These are phyloP conservation scores for Erysimum pusillum DNA, from an alignment of 441 rosid genomes.

Conservation along the genomic window DNA sequence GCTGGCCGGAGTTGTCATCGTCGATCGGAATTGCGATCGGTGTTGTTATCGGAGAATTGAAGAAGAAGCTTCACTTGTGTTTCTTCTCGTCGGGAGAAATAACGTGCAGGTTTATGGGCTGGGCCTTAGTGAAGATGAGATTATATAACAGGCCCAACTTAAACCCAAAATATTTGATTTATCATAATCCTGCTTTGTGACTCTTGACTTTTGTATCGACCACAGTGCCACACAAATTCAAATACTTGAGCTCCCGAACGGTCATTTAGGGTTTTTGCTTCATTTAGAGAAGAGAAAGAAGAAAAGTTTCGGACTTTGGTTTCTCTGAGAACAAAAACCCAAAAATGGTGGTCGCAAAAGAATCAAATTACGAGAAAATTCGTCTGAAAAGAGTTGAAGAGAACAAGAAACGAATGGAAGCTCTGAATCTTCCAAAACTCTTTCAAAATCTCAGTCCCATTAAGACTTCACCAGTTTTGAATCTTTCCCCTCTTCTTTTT, in stretches of 20 bases:
- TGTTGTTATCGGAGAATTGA: too few relatives aligned
- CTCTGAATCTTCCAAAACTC: slow-evolving; percentile 69
- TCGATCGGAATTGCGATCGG: too few relatives aligned
- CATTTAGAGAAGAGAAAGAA: not conserved
- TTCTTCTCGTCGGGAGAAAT: too few relatives aligned
- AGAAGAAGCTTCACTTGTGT: too few relatives aligned
- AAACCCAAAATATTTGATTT: too few relatives aligned
- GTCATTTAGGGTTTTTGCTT: slow-evolving; percentile 35
- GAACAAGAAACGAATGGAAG: slow-evolving; percentile 79
- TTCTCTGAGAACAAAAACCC: not conserved
- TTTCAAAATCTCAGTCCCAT: slow-evolving; percentile 54
- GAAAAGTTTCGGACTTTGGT: not conserved
- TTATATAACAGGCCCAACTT: too few relatives aligned
- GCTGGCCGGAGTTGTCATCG: too few relatives aligned
- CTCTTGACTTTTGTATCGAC: too few relatives aligned
- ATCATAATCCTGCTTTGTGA: too few relatives aligned
- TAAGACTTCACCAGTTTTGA: slow-evolving; percentile 55
- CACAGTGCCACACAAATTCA: slow-evolving; percentile 26
- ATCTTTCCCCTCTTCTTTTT: too few relatives aligned
- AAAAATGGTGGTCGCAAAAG: slow-evolving; percentile 50
- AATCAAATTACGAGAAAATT: slow-evolving; percentile 57
- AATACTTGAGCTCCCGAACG: slow-evolving; percentile 42
- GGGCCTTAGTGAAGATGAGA: too few relatives aligned
- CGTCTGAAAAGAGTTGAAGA: slow-evolving; percentile 69
- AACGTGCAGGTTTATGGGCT: too few relatives aligned